A percentile compares a stretch with the other conserved stretches of the same genome.
Evolutionary conservation across 352 stramenopile genomes (phyloP).

Genomic region (Pythium insidiosum): DNA sequence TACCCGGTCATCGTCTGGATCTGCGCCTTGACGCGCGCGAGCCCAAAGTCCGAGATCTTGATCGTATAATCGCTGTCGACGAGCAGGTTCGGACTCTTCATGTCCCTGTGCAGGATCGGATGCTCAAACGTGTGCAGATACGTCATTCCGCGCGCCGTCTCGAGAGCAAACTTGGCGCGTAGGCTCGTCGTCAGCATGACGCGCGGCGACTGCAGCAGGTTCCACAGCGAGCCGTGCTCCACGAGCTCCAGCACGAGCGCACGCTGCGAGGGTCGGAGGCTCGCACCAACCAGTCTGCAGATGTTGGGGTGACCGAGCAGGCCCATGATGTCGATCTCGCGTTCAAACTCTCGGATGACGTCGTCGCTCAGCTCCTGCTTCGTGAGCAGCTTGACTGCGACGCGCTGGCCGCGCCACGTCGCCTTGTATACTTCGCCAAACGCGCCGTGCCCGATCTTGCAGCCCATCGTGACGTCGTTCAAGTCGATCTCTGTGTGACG

Average conservation of each 20-base stretch:
- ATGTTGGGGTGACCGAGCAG: slow-evolving; percentile 95
- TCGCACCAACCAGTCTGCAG: slow-evolving; percentile 94
- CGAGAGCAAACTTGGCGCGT: slow-evolving; percentile 48
- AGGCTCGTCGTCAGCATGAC: slow-evolving; percentile 30
- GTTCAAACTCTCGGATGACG: slow-evolving; percentile 70
- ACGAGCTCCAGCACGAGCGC: slow-evolving; percentile 96
- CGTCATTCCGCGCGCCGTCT: slow-evolving; percentile 81
- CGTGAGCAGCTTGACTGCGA: slow-evolving; percentile 76
- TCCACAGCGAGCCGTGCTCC: slow-evolving; percentile 90
- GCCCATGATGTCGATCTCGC: slow-evolving; percentile 82
- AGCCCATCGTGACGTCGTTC: slow-evolving; percentile 38
- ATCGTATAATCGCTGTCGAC: slow-evolving; percentile 77
- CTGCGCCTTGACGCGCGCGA: slow-evolving; percentile 88
- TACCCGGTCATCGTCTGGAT: slow-evolving; percentile 91
- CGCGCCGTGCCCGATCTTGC: slow-evolving; percentile 66
- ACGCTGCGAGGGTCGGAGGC: slow-evolving; percentile 86
- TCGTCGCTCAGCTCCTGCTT: slow-evolving; percentile 60
- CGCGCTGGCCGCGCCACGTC: slow-evolving; percentile 37
- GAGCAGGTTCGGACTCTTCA: slow-evolving; percentile 88
- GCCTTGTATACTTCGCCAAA: slow-evolving; percentile 76
- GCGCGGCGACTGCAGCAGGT: slow-evolving; percentile 69
- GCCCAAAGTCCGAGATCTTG: slow-evolving; percentile 90
- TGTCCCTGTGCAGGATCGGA: slow-evolving; percentile 85
- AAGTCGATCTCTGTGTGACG: slow-evolving; percentile 59
- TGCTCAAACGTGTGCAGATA: slow-evolving; percentile 84